A percentile compares a stretch with the other conserved stretches of the same genome.
phyloP scores from a whole-genome alignment of 805 yeast species.

The Candida boidinii region DNA sequence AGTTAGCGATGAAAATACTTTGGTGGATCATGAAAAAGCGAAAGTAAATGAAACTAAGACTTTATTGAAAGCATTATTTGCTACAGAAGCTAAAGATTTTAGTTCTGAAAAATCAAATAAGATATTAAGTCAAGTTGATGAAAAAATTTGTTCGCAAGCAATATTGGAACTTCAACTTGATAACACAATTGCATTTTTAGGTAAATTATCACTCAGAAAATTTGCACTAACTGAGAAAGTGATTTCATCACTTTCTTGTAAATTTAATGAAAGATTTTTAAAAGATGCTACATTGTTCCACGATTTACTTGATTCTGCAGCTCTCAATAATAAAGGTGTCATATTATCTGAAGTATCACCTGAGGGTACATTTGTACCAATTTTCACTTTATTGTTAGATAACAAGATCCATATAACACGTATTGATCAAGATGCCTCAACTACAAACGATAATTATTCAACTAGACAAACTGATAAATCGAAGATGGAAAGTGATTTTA shows the following conservation, averaged over 20 bases:
- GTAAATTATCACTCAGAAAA: constrained; percentile 40
- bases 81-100: constrained; percentile 41
- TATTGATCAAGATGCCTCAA: constrained; percentile 44
- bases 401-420: constrained; percentile 34
- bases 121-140: constrained; percentile 37
- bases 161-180: constrained; percentile 42
- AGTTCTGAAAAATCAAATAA: constrained; percentile 35
- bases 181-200: constrained; percentile 44
- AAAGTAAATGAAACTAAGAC: constrained; percentile 29
- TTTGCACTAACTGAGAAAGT: constrained; percentile 51
- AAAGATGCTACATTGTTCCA: constrained; percentile 38
- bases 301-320: constrained; percentile 30
- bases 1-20: constrained; percentile 6
- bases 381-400: constrained; percentile 46
- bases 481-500: constrained; percentile 57
- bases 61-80: constrained; percentile 46
- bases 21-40: constrained; percentile 9
- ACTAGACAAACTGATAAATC: constrained; percentile 68
- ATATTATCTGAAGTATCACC: constrained; percentile 45
- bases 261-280: constrained; percentile 31
- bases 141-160: constrained; percentile 40
- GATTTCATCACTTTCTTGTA: constrained; percentile 28
- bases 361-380: constrained; percentile 53
- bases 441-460: constrained; percentile 55
- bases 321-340: constrained; percentile 43